Evolutionary conservation across 352 stramenopile genomes (phyloP), one percentile per base, ranked within the genome.

Genomic region (Pythium coloratum): DNA sequence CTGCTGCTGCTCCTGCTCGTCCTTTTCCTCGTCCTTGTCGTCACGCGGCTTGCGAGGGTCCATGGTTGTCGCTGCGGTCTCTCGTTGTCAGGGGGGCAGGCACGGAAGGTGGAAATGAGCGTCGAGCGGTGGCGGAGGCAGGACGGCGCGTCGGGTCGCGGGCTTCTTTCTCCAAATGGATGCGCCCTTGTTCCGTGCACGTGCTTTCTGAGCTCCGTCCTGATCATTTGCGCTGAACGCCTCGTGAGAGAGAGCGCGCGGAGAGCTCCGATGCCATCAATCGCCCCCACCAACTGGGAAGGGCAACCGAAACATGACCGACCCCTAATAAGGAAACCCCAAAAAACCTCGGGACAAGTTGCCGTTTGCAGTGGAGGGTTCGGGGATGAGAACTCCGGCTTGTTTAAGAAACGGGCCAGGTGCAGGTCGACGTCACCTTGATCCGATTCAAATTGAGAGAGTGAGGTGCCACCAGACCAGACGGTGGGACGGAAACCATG

Each of bases 141-240:
- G n/a, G 53, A 34, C 20, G 34, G 34, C 13, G 20, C 10, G 40
- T 51, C 50, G 13, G 26, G 6, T 18, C 8, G 6, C 3, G 32
- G 57, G 16, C 56, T 47, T 62, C 50, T 71, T 66, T 71, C 64
- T 71, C 57, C 47, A 66, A 71, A 71, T 71, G 64, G 64, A 71
- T 62, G 46, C 26, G 26, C 46, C 1, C 32, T 6, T 49, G 57
- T 71, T 65, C 64, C 64, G 57, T 51, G 64, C 51, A 33, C 56
- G 64, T 70, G 64, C 64, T 70, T 65, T 63, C 6, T 5, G 38
- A n/a, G 55, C 55, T 49, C 6, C 26, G 13, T 24, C 55, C 55
- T 49, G 55, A 49, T 46, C 55, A 61, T 61, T 33, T 49, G 32
- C 55, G 38, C 55, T 49, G 55, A 59, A 59, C 55, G 40, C 33